These are phyloP conservation scores for Effrenium voratum DNA, from an alignment of 73 alveolate genomes.

Conservation along the genomic window DNA sequence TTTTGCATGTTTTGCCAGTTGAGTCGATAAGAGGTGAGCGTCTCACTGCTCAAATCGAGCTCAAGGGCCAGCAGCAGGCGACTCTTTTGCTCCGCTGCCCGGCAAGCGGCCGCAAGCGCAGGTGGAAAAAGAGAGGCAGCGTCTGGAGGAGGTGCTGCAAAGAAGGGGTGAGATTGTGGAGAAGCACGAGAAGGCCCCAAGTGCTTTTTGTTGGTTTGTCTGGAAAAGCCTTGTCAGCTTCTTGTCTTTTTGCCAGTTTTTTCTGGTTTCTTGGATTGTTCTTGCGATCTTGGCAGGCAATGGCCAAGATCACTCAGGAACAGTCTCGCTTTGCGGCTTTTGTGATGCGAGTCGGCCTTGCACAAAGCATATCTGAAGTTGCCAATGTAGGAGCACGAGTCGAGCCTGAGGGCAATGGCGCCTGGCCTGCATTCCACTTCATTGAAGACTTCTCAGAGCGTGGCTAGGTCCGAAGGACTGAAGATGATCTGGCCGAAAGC, in stretches of 20 bases:
- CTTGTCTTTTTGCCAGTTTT: no score
- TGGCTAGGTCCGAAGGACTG: slow-evolving; percentile 44
- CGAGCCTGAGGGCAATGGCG: slow-evolving; percentile 51
- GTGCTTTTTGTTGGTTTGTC: no score
- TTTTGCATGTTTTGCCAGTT: background rate
- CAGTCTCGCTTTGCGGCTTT: background rate
- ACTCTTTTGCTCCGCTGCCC: background rate
- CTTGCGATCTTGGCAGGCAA: background rate
- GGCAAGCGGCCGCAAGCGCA: background rate
- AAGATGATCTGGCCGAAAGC: slow-evolving; percentile 33
- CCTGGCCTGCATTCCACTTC: background rate
- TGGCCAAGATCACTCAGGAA: background rate
- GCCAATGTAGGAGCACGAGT: slow-evolving; percentile 51
- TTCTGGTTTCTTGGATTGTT: no score
- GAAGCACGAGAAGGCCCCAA: slow-evolving; percentile 38
- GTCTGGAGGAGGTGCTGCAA: slow-evolving; percentile 72
- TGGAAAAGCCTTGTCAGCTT: no score
- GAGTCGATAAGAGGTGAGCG: background rate
- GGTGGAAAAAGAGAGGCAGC: slow-evolving; percentile 66
- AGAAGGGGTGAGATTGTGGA: slow-evolving; percentile 52
- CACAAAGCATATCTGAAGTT: background rate
- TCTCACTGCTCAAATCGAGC: slow-evolving; percentile 5
- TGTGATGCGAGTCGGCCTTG: background rate
- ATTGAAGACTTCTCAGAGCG: background rate
- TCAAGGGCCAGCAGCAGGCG: slow-evolving; percentile 78